Percentiles rank a stretch among this genome's conserved stretches.
Evolutionary conservation across 805 yeast species (phyloP).

Genomic region (Starmerella bacillaris): DNA sequence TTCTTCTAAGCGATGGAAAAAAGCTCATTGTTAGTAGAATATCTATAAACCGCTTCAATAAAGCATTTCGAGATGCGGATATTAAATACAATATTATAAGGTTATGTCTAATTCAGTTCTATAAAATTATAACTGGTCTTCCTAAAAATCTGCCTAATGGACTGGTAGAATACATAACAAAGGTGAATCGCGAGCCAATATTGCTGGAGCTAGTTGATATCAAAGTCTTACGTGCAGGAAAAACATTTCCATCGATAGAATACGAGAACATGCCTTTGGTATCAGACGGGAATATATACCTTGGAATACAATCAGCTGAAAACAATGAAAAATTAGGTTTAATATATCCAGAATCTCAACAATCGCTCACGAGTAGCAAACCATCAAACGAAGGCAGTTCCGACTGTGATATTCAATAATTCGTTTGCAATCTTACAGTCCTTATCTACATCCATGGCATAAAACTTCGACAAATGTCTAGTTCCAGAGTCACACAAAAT

Average conservation of each 20-base stretch:
- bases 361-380: too few relatives aligned
- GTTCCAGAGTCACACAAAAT: slow-evolving; percentile 86
- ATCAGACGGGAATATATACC: too few relatives aligned
- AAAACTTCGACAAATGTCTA: slow-evolving; percentile 78
- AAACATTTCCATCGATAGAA: neutral
- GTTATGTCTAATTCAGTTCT: neutral
- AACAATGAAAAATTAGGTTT: too few relatives aligned
- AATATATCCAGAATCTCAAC: too few relatives aligned
- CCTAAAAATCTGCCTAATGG: neutral
- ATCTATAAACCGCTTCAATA: neutral
- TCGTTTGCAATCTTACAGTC: slow-evolving; percentile 6
- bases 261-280: neutral
- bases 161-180: neutral
- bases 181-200: neutral
- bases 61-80: neutral
- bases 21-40: neutral
- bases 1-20: neutral
- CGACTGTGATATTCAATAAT: too few relatives aligned
- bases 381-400: too few relatives aligned
- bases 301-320: too few relatives aligned
- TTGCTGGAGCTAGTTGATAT: neutral
- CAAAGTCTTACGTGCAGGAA: neutral
- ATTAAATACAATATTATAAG: neutral
- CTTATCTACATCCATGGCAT: slow-evolving; percentile 31
- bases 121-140: neutral